These are phyloP conservation scores for Apophysomyces elegans DNA, from an alignment of 371 early-diverging fungal species.

Conservation along the genomic window DNA sequence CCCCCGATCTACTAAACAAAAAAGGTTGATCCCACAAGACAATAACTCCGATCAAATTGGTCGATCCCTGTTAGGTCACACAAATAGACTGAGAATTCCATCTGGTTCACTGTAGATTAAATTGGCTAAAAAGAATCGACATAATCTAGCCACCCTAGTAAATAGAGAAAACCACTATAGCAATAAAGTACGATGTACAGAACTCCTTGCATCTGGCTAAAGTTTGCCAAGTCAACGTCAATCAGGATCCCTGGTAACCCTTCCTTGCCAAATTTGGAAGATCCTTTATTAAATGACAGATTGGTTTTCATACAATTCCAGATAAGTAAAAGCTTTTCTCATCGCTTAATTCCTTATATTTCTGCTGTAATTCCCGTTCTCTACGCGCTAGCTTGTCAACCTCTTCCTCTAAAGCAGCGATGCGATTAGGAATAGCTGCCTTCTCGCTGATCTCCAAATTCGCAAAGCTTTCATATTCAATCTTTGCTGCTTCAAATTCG, in stretches of 20 bases:
- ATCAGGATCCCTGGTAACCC: too few relatives aligned
- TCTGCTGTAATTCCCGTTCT: slow-evolving; percentile 75
- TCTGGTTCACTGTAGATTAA: not conserved
- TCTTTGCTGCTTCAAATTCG: slow-evolving; percentile 64
- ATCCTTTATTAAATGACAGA: too few relatives aligned
- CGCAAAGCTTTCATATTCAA: slow-evolving; percentile 71
- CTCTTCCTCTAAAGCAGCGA: slow-evolving; percentile 70
- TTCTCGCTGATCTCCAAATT: slow-evolving; percentile 61
- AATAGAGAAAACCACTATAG: not conserved
- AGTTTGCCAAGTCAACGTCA: not conserved
- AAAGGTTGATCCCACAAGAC: not conserved
- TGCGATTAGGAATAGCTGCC: slow-evolving; percentile 68
- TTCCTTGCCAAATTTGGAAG: too few relatives aligned
- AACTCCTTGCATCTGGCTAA: slow-evolving; percentile 1
- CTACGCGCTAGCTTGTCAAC: slow-evolving; percentile 61
- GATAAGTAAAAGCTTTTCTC: slow-evolving; percentile 39
- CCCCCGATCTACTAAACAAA: not conserved
- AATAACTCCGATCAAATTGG: slow-evolving; percentile 4
- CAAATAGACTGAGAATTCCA: slow-evolving; percentile 1
- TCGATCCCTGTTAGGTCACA: slow-evolving; percentile 4
- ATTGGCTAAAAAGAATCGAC: too few relatives aligned
- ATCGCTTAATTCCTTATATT: slow-evolving; percentile 67
- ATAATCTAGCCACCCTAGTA: not conserved
- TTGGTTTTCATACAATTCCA: slow-evolving; percentile 19
- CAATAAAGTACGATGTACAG: not conserved